Evolutionary conservation across 257 asterid genomes (phyloP).

Genomic region (Lycium ferocissimum): DNA sequence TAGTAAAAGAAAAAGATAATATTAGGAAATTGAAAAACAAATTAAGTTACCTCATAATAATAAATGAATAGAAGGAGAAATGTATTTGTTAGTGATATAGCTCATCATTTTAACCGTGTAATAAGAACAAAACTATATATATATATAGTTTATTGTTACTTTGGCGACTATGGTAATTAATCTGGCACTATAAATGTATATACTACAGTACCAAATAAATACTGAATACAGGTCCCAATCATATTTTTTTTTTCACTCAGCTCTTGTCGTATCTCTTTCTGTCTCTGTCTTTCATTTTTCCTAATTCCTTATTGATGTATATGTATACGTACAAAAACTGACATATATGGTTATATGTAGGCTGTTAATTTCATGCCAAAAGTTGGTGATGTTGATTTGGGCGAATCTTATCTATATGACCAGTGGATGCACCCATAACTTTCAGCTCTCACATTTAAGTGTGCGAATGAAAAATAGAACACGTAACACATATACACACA

Average conservation of each 20-base stretch:
- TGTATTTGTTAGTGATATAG: too few relatives aligned
- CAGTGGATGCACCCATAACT: conserved; percentile 27
- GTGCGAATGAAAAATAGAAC: not conserved
- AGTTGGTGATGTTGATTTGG: conserved; percentile 27
- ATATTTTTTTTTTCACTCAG: not conserved
- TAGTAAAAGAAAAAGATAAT: not conserved
- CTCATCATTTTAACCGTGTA: too few relatives aligned
- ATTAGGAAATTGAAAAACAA: too few relatives aligned
- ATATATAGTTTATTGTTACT: too few relatives aligned
- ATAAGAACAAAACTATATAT: too few relatives aligned
- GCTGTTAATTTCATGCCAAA: conserved; percentile 15
- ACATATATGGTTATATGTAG: not conserved
- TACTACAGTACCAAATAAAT: not conserved
- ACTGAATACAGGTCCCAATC: not conserved
- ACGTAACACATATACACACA: not conserved
- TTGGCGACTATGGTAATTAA: not conserved
- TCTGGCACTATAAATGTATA: not conserved
- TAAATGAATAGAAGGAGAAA: too few relatives aligned
- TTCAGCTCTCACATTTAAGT: not conserved
- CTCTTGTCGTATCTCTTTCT: not conserved
- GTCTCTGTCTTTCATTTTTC: conserved; percentile 14
- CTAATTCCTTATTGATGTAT: not conserved
- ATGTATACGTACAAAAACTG: conserved; percentile 8
- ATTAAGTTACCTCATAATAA: too few relatives aligned
- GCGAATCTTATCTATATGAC: conserved; percentile 18